A percentile compares a stretch with the other conserved stretches of the same genome.
Conservation (phyloP, 2,329 filamentous ascomycete species). For the Cercospora janseana region DNA sequence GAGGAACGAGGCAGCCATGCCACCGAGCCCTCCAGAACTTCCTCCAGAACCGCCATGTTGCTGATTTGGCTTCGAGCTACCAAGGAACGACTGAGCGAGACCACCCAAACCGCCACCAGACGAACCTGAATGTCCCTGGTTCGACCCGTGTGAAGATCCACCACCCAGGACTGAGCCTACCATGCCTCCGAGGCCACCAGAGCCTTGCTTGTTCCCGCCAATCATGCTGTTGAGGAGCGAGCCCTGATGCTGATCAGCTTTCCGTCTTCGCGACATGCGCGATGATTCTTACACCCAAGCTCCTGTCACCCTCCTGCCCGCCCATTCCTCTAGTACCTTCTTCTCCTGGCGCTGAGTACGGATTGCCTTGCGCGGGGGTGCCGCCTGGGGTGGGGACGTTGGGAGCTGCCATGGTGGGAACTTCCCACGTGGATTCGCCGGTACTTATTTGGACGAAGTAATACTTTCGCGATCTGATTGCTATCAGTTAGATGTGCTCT, state of each 20-base stretch:
- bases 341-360: slow-evolving; percentile 35
- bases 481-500: slow-evolving; percentile 14
- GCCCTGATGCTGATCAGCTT: slow-evolving; percentile 26
- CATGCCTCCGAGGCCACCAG: slow-evolving; percentile 27
- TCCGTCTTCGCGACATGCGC: background rate
- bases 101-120: slow-evolving; percentile 30
- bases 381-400: slow-evolving; percentile 40
- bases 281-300: slow-evolving; percentile 31
- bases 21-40: slow-evolving; percentile 30
- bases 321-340: slow-evolving; percentile 30
- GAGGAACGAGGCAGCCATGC: slow-evolving; percentile 30
- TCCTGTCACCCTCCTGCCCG: slow-evolving; percentile 34
- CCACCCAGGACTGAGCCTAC: slow-evolving; percentile 27
- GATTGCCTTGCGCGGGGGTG: slow-evolving; percentile 39
- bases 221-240: slow-evolving; percentile 32
- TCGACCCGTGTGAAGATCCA: slow-evolving; percentile 18
- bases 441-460: slow-evolving; percentile 46
- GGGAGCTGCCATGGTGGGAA: slow-evolving; percentile 41
- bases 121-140: slow-evolving; percentile 21
- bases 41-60: slow-evolving; percentile 21
- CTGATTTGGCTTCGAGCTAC: slow-evolving; percentile 27
- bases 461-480: slow-evolving; percentile 42
- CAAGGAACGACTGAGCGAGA: slow-evolving; percentile 36
- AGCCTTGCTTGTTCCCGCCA: slow-evolving; percentile 34
- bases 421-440: slow-evolving; percentile 44